These are phyloP conservation scores for Phoenix dactylifera DNA, from an alignment of 176 grass and related monocot genomes.

Conservation along the genomic window DNA sequence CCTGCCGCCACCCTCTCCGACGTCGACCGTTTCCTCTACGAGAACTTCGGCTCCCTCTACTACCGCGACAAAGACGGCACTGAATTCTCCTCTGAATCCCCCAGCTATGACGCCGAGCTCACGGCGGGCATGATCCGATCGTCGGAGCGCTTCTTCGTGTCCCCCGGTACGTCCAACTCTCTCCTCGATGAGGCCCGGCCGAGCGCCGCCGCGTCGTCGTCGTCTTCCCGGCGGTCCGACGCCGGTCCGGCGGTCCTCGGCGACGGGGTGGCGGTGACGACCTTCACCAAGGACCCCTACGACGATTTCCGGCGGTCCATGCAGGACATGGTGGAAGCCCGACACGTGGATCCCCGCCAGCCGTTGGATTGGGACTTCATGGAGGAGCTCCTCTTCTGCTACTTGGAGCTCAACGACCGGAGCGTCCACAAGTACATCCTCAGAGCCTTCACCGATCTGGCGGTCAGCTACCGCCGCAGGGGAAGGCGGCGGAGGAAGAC, in stretches of 20 bases:
- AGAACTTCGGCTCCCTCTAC: conserved; percentile 78
- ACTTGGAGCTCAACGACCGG: conserved; percentile 72
- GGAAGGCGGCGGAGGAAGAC: not conserved
- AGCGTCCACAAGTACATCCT: conserved; percentile 66
- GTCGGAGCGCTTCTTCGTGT: conserved; percentile 21
- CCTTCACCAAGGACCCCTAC: conserved; percentile 61
- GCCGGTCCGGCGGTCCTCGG: not conserved
- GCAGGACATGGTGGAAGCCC: conserved; percentile 44
- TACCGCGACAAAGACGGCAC: conserved; percentile 11
- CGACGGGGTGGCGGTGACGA: conserved; percentile 24
- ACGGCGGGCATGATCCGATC: not conserved
- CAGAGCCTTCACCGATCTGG: conserved; percentile 47
- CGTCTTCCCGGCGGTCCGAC: not conserved
- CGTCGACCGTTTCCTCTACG: conserved; percentile 57
- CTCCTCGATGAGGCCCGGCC: not conserved
- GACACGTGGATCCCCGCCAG: conserved; percentile 16
- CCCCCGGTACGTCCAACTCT: conserved; percentile 14
- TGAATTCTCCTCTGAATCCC: not conserved
- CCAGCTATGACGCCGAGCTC: not conserved
- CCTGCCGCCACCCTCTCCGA: conserved; percentile 68
- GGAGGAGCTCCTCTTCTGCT: conserved; percentile 65
- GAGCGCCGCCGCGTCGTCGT: not conserved
- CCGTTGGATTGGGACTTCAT: conserved; percentile 87
- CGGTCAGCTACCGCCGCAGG: conserved; percentile 20
- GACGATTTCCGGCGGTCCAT: conserved; percentile 59